Evolutionary conservation across 2,329 filamentous ascomycete species (phyloP).

Genomic region (Alternaria arborescens): DNA sequence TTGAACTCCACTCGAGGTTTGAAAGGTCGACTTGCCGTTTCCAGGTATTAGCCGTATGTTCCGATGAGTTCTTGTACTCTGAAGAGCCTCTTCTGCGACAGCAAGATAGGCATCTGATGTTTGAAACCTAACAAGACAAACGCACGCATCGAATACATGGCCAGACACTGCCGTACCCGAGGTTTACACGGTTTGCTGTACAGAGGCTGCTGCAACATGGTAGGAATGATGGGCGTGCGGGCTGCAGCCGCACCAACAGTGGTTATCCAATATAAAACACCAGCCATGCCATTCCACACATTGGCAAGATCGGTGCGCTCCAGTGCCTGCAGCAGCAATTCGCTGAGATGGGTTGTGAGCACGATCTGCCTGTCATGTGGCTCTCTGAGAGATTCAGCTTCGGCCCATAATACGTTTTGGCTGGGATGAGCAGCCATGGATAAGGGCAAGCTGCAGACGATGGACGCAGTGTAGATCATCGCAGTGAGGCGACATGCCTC

Average conservation of each 20-base stretch:
- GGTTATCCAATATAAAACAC: slow-evolving; percentile 47
- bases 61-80: slow-evolving; percentile 41
- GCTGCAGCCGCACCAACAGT: slow-evolving; percentile 43
- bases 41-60: slow-evolving; percentile 1
- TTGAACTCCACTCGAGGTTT: neutral
- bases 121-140: slow-evolving; percentile 35
- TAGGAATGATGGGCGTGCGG: slow-evolving; percentile 14
- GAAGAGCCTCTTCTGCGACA: slow-evolving; percentile 36
- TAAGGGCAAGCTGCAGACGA: slow-evolving; percentile 39
- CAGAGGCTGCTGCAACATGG: neutral
- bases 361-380: slow-evolving; percentile 2
- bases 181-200: slow-evolving; percentile 6
- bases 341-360: slow-evolving; percentile 23
- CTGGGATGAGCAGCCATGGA: slow-evolving; percentile 37
- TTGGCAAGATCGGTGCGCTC: slow-evolving; percentile 33
- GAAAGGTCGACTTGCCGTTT: neutral
- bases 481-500: slow-evolving; percentile 47
- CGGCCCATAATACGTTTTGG: slow-evolving; percentile 19
- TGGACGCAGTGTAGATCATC: slow-evolving; percentile 44
- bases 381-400: slow-evolving; percentile 4
- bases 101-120: slow-evolving; percentile 36
- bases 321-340: slow-evolving; percentile 35
- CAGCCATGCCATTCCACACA: slow-evolving; percentile 46
- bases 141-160: slow-evolving; percentile 39
- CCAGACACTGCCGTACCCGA: slow-evolving; percentile 40